Base-by-base conservation (phyloP, 2,329 filamentous ascomycete species). In the Berkeleyomyces rouxiae region DNA sequence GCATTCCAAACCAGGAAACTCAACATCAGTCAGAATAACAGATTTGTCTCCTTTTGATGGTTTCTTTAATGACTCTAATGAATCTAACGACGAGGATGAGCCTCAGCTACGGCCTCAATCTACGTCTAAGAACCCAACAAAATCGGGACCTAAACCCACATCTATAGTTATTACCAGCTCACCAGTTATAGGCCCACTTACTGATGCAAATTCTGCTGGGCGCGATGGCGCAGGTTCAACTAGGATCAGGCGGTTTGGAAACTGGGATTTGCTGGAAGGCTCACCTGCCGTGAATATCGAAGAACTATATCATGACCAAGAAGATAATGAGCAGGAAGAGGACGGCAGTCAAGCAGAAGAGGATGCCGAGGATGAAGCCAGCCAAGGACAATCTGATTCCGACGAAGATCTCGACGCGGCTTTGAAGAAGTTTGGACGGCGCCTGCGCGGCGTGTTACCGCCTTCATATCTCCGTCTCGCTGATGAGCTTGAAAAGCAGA, bases 381-480 rank as follows among this genome's bases (percentile, higher is more conserved):
- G 62, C 16, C 33, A 62, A n/a, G 33, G 36, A 36, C 33, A 37
- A 6, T 16, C 33, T 72, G n/a, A 70, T 74, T 36, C 60, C 13
- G 33, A 69, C 68, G 23, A 72, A 74, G 59, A 61, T 5, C 42
- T 31, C 33, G 42, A 62, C 13, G 49, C 53, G 33, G 53, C 63
- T 3, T n/a, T 65, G 33, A 65, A 63, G 58, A 65, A 57, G 23
- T 57, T 65, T 63, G 73, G 74, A 43, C 77, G 72, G 61, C 75
- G 76, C 60, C 81, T 86, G 58, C 77, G 77, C 61, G 82, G 83
- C 31, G 82, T 86, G 6, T 75, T 86, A 53, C 83, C 83, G 46
- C 83, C 83, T n/a, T 86, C 83, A 4, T 85, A 83, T 79, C 75
- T 86, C 62, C 78, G 83, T 49, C 70, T 86, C 33, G 81, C 85